Conservation (phyloP, 371 early-diverging fungal species). For the Mortierella sp. region DNA sequence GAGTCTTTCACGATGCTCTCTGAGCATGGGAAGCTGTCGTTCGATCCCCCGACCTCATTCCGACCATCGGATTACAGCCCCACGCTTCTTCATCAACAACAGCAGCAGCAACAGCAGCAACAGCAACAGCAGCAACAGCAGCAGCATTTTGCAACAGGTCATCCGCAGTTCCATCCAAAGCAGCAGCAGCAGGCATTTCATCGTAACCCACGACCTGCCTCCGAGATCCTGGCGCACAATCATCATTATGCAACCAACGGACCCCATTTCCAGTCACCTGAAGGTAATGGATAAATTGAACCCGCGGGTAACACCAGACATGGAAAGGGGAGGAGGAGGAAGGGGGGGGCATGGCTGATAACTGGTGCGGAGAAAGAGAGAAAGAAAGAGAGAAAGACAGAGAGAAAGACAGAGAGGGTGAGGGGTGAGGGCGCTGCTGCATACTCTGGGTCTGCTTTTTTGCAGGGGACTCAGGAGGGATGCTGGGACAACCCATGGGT, state of each 20-base stretch:
- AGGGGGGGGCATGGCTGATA: conserved; percentile 2
- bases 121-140: conserved; percentile 36
- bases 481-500: no score
- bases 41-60: conserved; percentile 40
- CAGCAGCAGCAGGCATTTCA: conserved; percentile 32
- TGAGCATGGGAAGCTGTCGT: conserved; percentile 44
- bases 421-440: no score
- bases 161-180: conserved; percentile 16
- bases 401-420: not conserved
- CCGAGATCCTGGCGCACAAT: conserved; percentile 44
- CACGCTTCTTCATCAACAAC: conserved; percentile 43
- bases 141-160: conserved; percentile 3
- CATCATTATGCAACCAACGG: conserved; percentile 34
- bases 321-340: not conserved
- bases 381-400: conserved; percentile 1
- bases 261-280: conserved; percentile 44
- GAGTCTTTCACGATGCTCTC: conserved; percentile 51
- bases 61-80: conserved; percentile 43
- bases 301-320: not conserved
- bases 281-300: conserved; percentile 28
- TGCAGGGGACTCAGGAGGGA: no score
- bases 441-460: no score
- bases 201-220: conserved; percentile 40
- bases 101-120: conserved; percentile 26
- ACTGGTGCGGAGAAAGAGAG: conserved; percentile 5